phyloP scores from a whole-genome alignment of 1,139 yeast genomes.

The Yamadazyma jaroonii region DNA sequence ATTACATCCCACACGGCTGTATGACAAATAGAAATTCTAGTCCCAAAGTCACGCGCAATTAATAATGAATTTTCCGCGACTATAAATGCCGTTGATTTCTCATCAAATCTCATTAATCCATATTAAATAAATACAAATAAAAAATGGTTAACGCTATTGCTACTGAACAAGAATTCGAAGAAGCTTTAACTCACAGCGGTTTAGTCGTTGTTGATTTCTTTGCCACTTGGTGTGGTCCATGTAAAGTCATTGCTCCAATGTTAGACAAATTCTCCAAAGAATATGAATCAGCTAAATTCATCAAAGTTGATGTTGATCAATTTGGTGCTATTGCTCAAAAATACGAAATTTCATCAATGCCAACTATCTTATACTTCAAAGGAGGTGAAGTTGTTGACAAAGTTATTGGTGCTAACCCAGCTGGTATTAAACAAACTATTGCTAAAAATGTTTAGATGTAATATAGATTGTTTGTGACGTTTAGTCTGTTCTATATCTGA shows the following conservation, averaged over 20 bases:
- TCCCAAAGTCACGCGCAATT: conserved; percentile 6
- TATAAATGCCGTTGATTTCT: too few relatives aligned
- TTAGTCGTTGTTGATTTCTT: conserved; percentile 80
- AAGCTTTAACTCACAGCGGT: conserved; percentile 52
- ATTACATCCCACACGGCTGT: too few relatives aligned
- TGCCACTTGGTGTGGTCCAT: conserved; percentile 95
- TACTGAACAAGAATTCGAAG: conserved; percentile 53
- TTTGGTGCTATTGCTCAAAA: conserved; percentile 71
- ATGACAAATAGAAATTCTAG: not conserved
- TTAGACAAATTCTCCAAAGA: conserved; percentile 58
- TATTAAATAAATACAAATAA: not conserved
- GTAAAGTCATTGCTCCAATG: conserved; percentile 81
- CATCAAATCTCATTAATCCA: too few relatives aligned
- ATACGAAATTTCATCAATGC: conserved; percentile 82
- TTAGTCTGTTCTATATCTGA: too few relatives aligned
- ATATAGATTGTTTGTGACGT: not conserved
- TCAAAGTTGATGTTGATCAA: conserved; percentile 55
- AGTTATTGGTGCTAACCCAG: conserved; percentile 87
- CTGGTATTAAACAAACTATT: conserved; percentile 71
- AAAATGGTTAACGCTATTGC: conserved; percentile 34
- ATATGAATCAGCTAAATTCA: conserved; percentile 58
- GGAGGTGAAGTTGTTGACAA: conserved; percentile 69
- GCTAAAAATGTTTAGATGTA: conserved; percentile 46
- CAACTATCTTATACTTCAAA: conserved; percentile 80
- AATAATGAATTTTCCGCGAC: conserved; percentile 2